A percentile compares a stretch with the other conserved stretches of the same genome.
phyloP scores from a whole-genome alignment of 179 eudicot genomes.

The Kewa caespitosa region DNA sequence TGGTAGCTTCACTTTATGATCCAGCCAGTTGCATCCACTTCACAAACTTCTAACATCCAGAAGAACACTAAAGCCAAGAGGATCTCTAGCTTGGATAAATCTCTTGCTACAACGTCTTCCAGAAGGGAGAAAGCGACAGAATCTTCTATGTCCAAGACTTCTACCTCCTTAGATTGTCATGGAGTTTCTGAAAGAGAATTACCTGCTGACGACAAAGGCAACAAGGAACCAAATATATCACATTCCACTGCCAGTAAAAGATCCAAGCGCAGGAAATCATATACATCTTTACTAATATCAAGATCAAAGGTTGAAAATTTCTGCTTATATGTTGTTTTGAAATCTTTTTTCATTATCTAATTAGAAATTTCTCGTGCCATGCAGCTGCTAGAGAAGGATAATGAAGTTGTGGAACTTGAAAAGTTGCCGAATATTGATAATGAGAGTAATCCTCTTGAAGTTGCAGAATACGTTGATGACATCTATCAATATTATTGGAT shows the following conservation, averaged over 20 bases:
- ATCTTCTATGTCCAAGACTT: constrained; percentile 33
- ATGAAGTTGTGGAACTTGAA: constrained; percentile 40
- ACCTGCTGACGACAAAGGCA: constrained; percentile 28
- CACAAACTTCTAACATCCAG: constrained; percentile 29
- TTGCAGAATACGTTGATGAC: constrained; percentile 91
- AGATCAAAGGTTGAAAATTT: constrained; percentile 60
- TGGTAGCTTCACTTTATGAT: constrained; percentile 9
- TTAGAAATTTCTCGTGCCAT: constrained; percentile 18
- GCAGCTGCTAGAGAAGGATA: constrained; percentile 48
- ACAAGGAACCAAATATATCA: constrained; percentile 23
- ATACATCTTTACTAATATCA: constrained; percentile 60
- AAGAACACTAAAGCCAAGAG: constrained; percentile 36
- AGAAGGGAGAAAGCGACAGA: constrained; percentile 31
- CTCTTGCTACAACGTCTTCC: constrained; percentile 31
- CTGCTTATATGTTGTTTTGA: neutral
- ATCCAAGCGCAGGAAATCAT: constrained; percentile 74
- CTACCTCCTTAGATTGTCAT: constrained; percentile 20
- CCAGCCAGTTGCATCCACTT: constrained; percentile 43
- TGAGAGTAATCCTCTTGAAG: constrained; percentile 81
- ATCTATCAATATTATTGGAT: constrained; percentile 91
- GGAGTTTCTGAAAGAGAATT: constrained; percentile 31
- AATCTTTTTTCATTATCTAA: constrained; percentile 14
- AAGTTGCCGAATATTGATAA: constrained; percentile 63
- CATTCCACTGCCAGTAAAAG: constrained; percentile 36
- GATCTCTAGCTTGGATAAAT: constrained; percentile 29